phyloP scores from a whole-genome alignment of 73 alveolate genomes.

The Blepharisma stoltei region DNA sequence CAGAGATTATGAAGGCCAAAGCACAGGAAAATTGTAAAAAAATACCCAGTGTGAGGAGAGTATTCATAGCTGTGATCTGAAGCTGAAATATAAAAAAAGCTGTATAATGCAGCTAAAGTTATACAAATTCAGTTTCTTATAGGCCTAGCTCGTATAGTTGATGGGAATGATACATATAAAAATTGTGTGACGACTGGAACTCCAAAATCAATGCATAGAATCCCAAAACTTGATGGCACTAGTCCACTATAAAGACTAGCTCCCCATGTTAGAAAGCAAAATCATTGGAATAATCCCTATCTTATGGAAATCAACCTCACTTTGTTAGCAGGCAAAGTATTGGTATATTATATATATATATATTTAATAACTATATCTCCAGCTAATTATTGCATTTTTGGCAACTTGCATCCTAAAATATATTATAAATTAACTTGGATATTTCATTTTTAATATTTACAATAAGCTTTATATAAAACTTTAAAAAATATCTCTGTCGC shows the following conservation, averaged over 20 bases:
- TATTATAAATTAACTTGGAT: too few species aligned
- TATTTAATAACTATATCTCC: too few species aligned
- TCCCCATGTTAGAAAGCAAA: too few species aligned
- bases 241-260: not conserved
- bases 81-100: not conserved
- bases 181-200: slow-evolving; percentile 2
- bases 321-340: too few species aligned
- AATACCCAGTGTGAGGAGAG: not conserved
- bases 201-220: slow-evolving; percentile 5
- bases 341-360: too few species aligned
- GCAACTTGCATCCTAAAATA: too few species aligned
- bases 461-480: too few species aligned
- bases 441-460: too few species aligned
- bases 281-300: too few species aligned
- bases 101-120: not conserved
- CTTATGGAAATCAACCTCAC: too few species aligned
- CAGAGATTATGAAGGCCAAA: not conserved
- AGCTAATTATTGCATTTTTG: too few species aligned
- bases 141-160: not conserved
- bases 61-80: not conserved
- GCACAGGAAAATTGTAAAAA: slow-evolving; percentile 12
- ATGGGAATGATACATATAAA: not conserved
- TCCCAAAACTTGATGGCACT: not conserved
- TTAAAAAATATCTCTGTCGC: too few species aligned
- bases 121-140: not conserved